Base-by-base conservation (phyloP, 2,329 filamentous ascomycete species). In the Diplocarpon mali region DNA sequence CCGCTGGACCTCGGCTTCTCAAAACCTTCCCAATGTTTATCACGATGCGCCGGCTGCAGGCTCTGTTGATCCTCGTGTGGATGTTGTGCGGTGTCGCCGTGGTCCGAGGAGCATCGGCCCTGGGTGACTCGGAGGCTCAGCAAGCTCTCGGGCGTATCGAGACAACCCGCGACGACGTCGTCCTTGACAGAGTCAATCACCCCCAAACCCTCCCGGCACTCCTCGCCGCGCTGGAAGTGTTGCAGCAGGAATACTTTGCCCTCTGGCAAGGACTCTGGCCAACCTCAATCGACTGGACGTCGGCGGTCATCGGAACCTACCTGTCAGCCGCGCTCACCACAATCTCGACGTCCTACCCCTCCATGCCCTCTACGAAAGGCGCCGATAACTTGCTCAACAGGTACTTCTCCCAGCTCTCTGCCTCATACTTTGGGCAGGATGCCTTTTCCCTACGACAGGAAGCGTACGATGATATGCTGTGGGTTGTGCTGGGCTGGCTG, bases 381-480 rank as follows among this genome's bases (percentile, higher is more conserved):
- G 69, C 80, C 45, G 80, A 89, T 57, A 92, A 94, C 53, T 69
- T 88, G n/a, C 75, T 95, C 52, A 83, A 88, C 53, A 76, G 74
- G 27, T 89, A 89, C 62, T 95, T 93, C 61, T 75, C 78, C 0
- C 85, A 95, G 47, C 67, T 81, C 0, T 68, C 80, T 5, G 75
- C 78, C 8, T 94, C 83, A 54, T 95, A 93, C 61, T 94, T 90
- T 60, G 87, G 85, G 15, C 86, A 96, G 61, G 79, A 95, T 62
- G 75, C 80, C 4, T 78, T 88, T 51, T 71, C 74, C 24, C 73
- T 95, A 40, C 74, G 85, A 36, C 76, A 78, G 45, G 70, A 92
- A 68, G 90, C 90, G 0, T 94, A 82, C 61, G 90, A 95, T 60
- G 90, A 96, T 62, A 94, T 95, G 67, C 74, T 95, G 2, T 96